Percentiles rank a stretch among this genome's conserved stretches.
These are phyloP conservation scores for Ganoderma meredithae DNA, from an alignment of 1,284 basidiomycete species.

Conservation along the genomic window DNA sequence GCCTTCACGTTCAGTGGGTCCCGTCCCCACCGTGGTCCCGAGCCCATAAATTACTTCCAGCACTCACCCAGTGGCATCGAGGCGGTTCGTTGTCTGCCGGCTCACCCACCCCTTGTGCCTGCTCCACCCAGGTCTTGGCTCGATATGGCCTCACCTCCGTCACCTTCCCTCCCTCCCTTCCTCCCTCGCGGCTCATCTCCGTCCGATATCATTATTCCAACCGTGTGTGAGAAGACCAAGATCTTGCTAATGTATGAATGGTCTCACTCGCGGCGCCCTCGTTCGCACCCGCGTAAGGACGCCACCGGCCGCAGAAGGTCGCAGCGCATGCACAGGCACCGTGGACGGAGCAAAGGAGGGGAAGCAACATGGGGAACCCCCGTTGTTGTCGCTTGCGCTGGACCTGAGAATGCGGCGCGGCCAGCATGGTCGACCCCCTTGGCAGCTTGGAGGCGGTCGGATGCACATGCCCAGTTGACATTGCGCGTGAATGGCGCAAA, in stretches of 20 bases:
- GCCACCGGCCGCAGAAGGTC: conserved; percentile 21
- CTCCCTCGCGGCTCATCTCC: background rate
- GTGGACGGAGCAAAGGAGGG: background rate
- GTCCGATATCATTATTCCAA: conserved; percentile 9
- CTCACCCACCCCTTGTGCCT: conserved; percentile 2
- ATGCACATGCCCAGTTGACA: background rate
- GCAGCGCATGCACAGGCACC: conserved; percentile 8
- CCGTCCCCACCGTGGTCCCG: background rate
- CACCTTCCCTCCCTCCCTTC: background rate
- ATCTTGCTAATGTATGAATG: conserved; percentile 32
- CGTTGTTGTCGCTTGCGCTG: background rate
- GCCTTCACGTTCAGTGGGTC: conserved; percentile 30
- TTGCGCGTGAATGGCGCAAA: background rate
- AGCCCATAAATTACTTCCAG: background rate
- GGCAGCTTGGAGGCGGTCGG: background rate
- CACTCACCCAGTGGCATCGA: background rate
- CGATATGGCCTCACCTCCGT: conserved; percentile 19
- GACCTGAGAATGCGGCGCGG: background rate
- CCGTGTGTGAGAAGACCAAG: conserved; percentile 23
- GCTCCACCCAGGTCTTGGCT: conserved; percentile 25
- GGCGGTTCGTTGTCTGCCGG: background rate
- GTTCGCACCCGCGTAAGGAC: conserved; percentile 18
- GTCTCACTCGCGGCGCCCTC: conserved; percentile 31
- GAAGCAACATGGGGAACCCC: background rate
- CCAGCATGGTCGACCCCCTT: background rate